Percentiles rank a stretch among this genome's conserved stretches.
phyloP scores from a whole-genome alignment of 805 yeast species.

The Saturnispora halmiae region DNA sequence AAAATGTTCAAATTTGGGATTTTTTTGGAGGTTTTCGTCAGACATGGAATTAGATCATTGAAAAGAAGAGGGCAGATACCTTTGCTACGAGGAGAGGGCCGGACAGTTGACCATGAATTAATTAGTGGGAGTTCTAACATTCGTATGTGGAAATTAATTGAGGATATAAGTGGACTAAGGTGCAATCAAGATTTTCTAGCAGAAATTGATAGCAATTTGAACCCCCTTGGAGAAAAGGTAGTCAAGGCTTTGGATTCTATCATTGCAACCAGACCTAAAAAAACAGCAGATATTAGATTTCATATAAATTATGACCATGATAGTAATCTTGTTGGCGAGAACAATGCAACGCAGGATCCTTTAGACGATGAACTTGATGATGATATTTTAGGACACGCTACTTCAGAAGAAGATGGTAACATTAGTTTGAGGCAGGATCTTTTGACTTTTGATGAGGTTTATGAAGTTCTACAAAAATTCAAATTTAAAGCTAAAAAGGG shows the following conservation, averaged over 20 bases:
- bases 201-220: not conserved
- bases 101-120: not conserved
- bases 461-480: constrained; percentile 10
- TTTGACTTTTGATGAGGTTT: constrained; percentile 12
- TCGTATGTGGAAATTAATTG: constrained; percentile 7
- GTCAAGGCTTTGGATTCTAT: constrained; percentile 6
- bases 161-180: constrained; percentile 9
- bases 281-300: too few relatives aligned
- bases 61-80: too few relatives aligned
- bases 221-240: constrained; percentile 9
- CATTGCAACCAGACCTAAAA: too few relatives aligned
- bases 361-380: not conserved
- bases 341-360: not conserved
- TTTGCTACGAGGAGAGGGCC: too few relatives aligned
- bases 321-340: too few relatives aligned
- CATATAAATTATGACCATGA: too few relatives aligned
- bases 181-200: constrained; percentile 10
- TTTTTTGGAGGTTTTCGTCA: constrained; percentile 13
- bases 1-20: constrained; percentile 10
- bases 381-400: not conserved
- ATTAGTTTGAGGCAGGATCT: constrained; percentile 8
- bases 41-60: constrained; percentile 6
- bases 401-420: not conserved
- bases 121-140: not conserved
- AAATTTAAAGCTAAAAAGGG: too few relatives aligned